A percentile compares a stretch with the other conserved stretches of the same genome.
Evolutionary conservation across 2,329 filamentous ascomycete genomes (phyloP).

Genomic region (Diaporthe aspalathi): DNA sequence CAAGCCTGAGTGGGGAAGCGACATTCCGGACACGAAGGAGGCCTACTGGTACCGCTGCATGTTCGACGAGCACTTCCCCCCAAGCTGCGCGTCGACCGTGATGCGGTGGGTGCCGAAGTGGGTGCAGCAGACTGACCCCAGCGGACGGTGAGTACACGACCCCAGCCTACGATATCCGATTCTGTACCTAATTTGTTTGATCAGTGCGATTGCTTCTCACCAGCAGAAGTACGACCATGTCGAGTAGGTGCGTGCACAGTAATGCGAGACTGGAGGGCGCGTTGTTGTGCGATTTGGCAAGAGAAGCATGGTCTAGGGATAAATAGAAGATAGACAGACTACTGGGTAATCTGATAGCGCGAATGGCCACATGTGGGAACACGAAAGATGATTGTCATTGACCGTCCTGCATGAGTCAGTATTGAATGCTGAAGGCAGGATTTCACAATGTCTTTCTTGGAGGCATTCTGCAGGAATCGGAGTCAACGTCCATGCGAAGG

Average conservation of each 20-base stretch:
- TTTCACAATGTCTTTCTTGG: not conserved
- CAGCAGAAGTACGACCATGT: conserved; percentile 76
- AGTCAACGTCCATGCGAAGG: not conserved
- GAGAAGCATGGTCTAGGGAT: not conserved
- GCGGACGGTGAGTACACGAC: conserved; percentile 78
- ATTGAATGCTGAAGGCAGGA: not conserved
- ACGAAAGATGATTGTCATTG: not conserved
- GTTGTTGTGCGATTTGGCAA: not conserved
- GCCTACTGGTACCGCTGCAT: conserved; percentile 98
- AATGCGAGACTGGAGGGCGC: not conserved
- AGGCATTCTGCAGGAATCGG: conserved; percentile 9
- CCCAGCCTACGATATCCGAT: not conserved
- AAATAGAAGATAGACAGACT: conserved; percentile 2
- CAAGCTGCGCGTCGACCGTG: conserved; percentile 89
- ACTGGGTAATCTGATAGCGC: not conserved
- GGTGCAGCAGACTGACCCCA: conserved; percentile 96
- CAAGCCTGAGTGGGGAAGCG: conserved; percentile 93
- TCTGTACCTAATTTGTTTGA: conserved; percentile 41
- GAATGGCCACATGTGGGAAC: not conserved
- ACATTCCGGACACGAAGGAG: conserved; percentile 96
- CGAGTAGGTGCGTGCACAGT: conserved; percentile 42
- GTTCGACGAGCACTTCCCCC: conserved; percentile 99
- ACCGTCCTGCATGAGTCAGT: too few relatives aligned
- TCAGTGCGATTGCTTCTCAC: conserved; percentile 82
- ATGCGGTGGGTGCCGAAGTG: conserved; percentile 97